A percentile compares a stretch with the other conserved stretches of the same genome.
These are phyloP conservation scores for Talaromyces proteolyticus DNA, from an alignment of 495 filamentous ascomycete genomes.

Conservation along the genomic window DNA sequence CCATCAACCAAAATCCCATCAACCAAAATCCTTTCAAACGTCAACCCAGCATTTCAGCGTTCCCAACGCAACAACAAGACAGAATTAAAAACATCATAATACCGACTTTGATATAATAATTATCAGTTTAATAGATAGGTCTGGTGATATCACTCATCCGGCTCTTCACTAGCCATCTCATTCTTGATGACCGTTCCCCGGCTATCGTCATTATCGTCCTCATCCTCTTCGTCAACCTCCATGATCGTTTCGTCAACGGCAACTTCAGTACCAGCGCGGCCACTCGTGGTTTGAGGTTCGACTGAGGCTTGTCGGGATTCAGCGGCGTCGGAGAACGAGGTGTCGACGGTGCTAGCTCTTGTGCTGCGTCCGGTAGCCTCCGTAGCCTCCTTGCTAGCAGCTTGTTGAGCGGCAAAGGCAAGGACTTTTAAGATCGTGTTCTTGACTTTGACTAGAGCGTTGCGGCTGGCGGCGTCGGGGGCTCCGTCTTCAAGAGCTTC, in stretches of 20 bases:
- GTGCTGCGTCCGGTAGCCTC: conserved; percentile 23
- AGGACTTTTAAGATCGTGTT: conserved; percentile 47
- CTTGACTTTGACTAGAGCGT: conserved; percentile 75
- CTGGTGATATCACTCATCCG: background rate
- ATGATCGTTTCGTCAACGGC: conserved; percentile 41
- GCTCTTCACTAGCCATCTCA: conserved; percentile 6
- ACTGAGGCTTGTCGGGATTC: conserved; percentile 35
- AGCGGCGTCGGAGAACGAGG: conserved; percentile 25
- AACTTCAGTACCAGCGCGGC: conserved; percentile 14
- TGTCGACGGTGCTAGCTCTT: conserved; percentile 33
- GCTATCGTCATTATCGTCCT: conserved; percentile 43
- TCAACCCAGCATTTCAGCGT: too few species aligned
- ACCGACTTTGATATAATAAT: too few species aligned
- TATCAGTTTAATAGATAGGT: too few species aligned
- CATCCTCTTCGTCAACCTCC: conserved; percentile 51
- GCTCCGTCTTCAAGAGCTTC: conserved; percentile 65
- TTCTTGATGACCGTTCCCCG: conserved; percentile 36
- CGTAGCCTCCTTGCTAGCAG: conserved; percentile 23
- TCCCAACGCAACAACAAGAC: background rate
- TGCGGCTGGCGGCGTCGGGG: conserved; percentile 63
- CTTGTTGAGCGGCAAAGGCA: conserved; percentile 25
- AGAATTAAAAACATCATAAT: too few species aligned
- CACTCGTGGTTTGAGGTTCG: conserved; percentile 18
- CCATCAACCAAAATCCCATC: too few species aligned
- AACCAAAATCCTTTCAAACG: too few species aligned